These are phyloP conservation scores for Salix brachista DNA, from an alignment of 345 rosid species.

Conservation along the genomic window DNA sequence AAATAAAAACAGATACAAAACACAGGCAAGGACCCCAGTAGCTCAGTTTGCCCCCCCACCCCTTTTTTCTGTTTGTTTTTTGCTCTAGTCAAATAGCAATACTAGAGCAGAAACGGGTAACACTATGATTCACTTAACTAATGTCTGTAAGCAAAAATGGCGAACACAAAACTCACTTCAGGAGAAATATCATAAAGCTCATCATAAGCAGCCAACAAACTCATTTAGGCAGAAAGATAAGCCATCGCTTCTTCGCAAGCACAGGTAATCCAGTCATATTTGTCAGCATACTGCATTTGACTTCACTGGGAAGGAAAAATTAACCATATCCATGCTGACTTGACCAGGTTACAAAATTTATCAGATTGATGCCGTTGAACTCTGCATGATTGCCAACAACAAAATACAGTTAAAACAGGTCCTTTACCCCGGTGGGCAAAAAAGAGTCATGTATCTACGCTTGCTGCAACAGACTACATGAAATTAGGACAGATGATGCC, in stretches of 20 bases:
- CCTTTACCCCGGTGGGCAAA: background rate
- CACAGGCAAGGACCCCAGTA: background rate
- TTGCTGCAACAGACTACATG: background rate
- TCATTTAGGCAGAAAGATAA: background rate
- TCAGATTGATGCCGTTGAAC: background rate
- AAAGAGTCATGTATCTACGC: background rate
- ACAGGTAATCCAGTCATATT: background rate
- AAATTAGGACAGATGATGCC: background rate
- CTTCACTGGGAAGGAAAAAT: background rate
- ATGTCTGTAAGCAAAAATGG: constrained; percentile 2
- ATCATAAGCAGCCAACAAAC: background rate
- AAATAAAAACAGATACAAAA: background rate
- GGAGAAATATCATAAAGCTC: background rate
- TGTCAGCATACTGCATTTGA: background rate
- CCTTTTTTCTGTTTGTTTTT: too few relatives aligned
- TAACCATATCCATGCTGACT: background rate
- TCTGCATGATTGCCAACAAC: background rate
- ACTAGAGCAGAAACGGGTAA: background rate
- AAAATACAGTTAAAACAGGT: background rate
- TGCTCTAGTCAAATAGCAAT: background rate
- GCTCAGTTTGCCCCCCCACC: background rate
- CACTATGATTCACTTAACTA: background rate
- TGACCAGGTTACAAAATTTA: background rate
- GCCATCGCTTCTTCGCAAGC: background rate
- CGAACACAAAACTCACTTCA: background rate